These are phyloP conservation scores for Haplosporangium sp. DNA, from an alignment of 371 early-diverging fungal genomes.

Conservation along the genomic window DNA sequence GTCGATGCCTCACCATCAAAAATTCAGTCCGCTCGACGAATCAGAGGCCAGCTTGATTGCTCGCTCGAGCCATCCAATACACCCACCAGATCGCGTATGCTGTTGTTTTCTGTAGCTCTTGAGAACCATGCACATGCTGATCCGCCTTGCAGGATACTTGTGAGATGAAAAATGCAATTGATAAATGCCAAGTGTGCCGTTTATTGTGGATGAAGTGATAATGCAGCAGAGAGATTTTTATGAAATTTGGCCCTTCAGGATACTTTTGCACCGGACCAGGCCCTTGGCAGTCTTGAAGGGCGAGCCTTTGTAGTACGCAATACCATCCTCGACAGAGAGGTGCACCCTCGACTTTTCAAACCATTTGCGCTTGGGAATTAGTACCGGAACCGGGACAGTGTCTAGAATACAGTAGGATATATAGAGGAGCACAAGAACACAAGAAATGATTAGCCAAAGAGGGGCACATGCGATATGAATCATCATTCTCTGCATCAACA, in stretches of 20 bases:
- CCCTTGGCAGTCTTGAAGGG: constrained; percentile 61
- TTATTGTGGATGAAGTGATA: too few species aligned
- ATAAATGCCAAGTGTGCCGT: too few species aligned
- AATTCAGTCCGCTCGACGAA: too few species aligned
- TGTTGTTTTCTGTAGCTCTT: too few species aligned
- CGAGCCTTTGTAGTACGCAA: constrained; percentile 64
- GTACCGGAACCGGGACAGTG: constrained; percentile 45
- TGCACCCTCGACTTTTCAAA: constrained; percentile 60
- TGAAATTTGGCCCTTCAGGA: constrained; percentile 59
- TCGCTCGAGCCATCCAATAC: too few species aligned
- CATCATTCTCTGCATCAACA: not conserved
- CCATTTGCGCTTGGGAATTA: constrained; percentile 69
- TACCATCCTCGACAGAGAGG: constrained; percentile 58
- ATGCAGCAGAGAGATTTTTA: constrained; percentile 3
- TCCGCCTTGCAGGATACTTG: too few species aligned
- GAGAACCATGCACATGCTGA: too few species aligned
- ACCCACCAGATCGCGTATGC: too few species aligned
- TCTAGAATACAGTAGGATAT: constrained; percentile 5
- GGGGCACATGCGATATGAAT: not conserved
- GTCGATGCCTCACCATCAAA: too few species aligned
- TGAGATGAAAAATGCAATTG: too few species aligned
- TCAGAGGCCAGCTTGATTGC: too few species aligned
- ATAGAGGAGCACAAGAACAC: not conserved
- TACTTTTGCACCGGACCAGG: constrained; percentile 55
- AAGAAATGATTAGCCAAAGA: not conserved